These are phyloP conservation scores for Cylindrotheca fusiformis DNA, from an alignment of 108 stramenopile species.

Conservation along the genomic window DNA sequence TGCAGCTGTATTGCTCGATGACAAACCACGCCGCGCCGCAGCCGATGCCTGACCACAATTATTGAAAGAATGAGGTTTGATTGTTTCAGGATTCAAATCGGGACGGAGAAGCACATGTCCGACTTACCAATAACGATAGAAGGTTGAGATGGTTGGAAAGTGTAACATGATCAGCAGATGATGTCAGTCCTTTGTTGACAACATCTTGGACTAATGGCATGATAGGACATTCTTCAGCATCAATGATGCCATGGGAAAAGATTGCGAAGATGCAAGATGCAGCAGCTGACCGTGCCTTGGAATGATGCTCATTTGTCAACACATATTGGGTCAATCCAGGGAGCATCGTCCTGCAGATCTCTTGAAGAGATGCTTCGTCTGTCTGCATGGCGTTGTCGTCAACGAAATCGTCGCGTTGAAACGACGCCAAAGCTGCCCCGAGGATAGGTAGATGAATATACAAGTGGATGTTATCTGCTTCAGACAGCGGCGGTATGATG, in stretches of 20 bases:
- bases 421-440: slow-evolving; percentile 38
- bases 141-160: slow-evolving; percentile 11
- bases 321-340: slow-evolving; percentile 14
- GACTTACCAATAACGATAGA: slow-evolving; percentile 24
- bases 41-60: slow-evolving; percentile 27
- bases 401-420: slow-evolving; percentile 20
- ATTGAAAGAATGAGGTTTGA: too few species aligned
- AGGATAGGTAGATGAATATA: slow-evolving; percentile 56
- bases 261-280: slow-evolving; percentile 53
- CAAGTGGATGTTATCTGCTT: slow-evolving; percentile 45
- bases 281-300: slow-evolving; percentile 45
- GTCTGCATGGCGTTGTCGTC: slow-evolving; percentile 4
- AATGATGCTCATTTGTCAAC: slow-evolving; percentile 8
- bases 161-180: slow-evolving; percentile 3
- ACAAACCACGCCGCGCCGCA: slow-evolving; percentile 57
- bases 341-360: slow-evolving; percentile 4
- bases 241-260: slow-evolving; percentile 11
- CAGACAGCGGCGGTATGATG: slow-evolving; percentile 64
- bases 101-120: neutral
- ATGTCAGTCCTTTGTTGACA: neutral
- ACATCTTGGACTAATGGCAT: slow-evolving; percentile 5
- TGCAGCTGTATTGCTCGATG: slow-evolving; percentile 45
- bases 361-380: slow-evolving; percentile 1
- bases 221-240: slow-evolving; percentile 11
- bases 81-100: too few species aligned